Evolutionary conservation across 2,329 filamentous ascomycete species (phyloP).

Genomic region (Boeremia exigua): DNA sequence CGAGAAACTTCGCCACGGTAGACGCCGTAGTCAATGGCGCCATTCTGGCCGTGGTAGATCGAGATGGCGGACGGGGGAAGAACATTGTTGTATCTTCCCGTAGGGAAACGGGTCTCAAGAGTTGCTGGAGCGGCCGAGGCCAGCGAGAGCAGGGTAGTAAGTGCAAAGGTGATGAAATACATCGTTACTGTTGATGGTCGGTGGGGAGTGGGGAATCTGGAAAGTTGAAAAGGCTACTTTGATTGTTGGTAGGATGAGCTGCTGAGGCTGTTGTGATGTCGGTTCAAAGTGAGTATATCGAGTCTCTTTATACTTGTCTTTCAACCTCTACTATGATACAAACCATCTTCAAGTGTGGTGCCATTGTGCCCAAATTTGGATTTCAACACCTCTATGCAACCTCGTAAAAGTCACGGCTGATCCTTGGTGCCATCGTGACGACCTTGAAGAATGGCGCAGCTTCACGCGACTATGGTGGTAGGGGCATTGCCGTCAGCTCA

Average conservation of each 20-base stretch:
- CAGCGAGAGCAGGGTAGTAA: slow-evolving; percentile 15
- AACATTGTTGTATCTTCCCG: slow-evolving; percentile 3
- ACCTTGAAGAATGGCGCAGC: neutral
- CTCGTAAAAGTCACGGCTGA: neutral
- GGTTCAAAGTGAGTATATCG: neutral
- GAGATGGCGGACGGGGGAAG: slow-evolving; percentile 17
- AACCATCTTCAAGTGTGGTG: neutral
- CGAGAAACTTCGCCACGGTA: slow-evolving; percentile 13
- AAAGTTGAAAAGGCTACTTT: neutral
- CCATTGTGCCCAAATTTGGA: neutral
- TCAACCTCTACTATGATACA: neutral
- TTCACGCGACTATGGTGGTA: neutral
- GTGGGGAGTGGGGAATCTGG: neutral
- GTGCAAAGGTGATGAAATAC: slow-evolving; percentile 12
- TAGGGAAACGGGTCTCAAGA: slow-evolving; percentile 9
- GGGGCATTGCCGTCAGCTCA: slow-evolving; percentile 2
- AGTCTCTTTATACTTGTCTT: neutral
- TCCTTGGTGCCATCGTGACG: neutral
- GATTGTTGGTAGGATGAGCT: neutral
- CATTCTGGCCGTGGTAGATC: slow-evolving; percentile 14
- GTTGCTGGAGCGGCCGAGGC: slow-evolving; percentile 10
- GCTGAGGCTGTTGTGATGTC: neutral
- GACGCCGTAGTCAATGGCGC: slow-evolving; percentile 17
- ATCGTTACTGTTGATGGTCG: slow-evolving; percentile 6
- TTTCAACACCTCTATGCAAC: neutral